A percentile compares a stretch with the other conserved stretches of the same genome.
Evolutionary conservation across 202 grass and related monocot species (phyloP).

Genomic region (Hordeum pubiflorum): DNA sequence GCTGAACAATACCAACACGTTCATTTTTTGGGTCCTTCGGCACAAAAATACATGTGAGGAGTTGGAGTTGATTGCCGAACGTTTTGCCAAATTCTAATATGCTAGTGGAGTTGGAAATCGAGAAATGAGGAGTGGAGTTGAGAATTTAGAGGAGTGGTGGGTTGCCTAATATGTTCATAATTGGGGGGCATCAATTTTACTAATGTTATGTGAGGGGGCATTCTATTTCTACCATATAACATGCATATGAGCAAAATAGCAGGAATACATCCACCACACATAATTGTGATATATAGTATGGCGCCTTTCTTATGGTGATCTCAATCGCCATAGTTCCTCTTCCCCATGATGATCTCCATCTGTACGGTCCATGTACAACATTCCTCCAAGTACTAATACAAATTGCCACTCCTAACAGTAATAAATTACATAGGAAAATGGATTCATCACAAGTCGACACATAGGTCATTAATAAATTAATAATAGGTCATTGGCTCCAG

Average conservation of each 20-base stretch:
- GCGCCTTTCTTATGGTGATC: background rate
- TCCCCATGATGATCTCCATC: background rate
- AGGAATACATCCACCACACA: background rate
- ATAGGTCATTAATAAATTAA: background rate
- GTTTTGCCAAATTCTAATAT: too few relatives aligned
- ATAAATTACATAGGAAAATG: background rate
- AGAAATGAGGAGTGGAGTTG: too few relatives aligned
- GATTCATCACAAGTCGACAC: background rate
- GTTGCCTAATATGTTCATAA: too few relatives aligned
- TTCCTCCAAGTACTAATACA: background rate
- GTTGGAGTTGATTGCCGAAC: too few relatives aligned
- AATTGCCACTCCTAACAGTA: background rate
- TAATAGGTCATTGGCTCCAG: background rate
- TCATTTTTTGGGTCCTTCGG: too few relatives aligned
- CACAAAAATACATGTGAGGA: too few relatives aligned
- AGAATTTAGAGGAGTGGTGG: too few relatives aligned
- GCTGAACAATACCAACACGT: too few relatives aligned
- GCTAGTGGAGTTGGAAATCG: too few relatives aligned
- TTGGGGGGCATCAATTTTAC: too few relatives aligned
- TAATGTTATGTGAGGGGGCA: background rate
- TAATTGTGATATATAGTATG: background rate
- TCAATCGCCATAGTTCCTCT: background rate
- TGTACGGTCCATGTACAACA: background rate
- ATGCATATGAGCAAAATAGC: background rate
- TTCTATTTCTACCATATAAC: background rate